Evolutionary conservation across 2,329 filamentous ascomycete genomes (phyloP).

Genomic region (Mycosphaerella arachidis): DNA sequence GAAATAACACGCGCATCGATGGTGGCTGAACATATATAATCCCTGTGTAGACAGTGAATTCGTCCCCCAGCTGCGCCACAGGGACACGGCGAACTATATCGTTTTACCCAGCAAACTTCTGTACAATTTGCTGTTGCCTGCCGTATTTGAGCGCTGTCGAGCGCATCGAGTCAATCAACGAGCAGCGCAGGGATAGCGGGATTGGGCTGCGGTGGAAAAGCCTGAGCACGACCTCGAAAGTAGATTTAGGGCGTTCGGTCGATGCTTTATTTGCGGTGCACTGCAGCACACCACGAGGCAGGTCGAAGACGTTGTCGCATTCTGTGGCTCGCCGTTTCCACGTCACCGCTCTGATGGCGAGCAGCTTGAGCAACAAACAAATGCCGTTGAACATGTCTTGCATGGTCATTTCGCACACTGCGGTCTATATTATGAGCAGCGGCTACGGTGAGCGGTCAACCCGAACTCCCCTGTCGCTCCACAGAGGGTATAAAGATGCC

Average conservation of each 20-base stretch:
- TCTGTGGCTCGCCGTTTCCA: neutral
- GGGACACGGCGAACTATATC: no score
- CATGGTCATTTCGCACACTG: neutral
- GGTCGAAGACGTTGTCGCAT: neutral
- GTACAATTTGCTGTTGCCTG: no score
- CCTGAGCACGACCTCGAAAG: neutral
- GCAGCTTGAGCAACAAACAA: neutral
- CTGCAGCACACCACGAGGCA: neutral
- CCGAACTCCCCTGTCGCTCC: neutral
- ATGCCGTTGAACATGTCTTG: neutral
- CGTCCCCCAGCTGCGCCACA: no score
- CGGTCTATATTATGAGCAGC: neutral
- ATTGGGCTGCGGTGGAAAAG: neutral
- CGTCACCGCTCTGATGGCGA: neutral
- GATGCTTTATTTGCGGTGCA: neutral
- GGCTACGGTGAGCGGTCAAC: neutral
- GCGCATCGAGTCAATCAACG: no score
- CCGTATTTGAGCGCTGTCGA: no score
- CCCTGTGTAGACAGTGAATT: no score
- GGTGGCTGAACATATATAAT: neutral
- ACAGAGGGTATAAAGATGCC: neutral
- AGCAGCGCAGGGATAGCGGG: neutral
- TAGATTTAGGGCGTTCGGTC: neutral
- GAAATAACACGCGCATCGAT: neutral
- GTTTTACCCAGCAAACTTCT: no score